Conservation (phyloP, 179 eudicot genomes). For the Silene vulgaris region DNA sequence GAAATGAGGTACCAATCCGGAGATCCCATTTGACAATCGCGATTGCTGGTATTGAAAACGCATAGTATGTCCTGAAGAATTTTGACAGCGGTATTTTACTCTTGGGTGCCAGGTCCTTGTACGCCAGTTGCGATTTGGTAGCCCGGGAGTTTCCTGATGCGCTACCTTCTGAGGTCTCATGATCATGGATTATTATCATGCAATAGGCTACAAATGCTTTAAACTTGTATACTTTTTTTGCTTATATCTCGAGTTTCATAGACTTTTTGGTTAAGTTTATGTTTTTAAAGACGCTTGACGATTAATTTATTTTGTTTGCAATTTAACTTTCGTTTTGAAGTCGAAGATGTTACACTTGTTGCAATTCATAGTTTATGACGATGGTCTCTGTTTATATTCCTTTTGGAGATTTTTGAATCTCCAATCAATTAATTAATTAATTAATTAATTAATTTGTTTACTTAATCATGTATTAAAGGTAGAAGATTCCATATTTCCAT, state of each 20-base stretch:
- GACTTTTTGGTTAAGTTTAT: no score
- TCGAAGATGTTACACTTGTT: no score
- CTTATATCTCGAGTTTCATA: no score
- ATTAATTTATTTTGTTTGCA: no score
- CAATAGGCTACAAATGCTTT: slow-evolving; percentile 8
- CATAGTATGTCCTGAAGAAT: background rate
- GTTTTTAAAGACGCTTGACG: no score
- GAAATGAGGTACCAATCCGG: background rate
- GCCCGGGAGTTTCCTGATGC: background rate
- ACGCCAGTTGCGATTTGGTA: slow-evolving; percentile 9
- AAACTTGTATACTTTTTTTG: slow-evolving; percentile 6
- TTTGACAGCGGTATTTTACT: background rate
- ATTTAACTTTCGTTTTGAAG: no score
- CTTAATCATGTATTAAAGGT: background rate
- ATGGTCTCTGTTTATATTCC: no score
- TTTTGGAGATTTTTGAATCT: no score
- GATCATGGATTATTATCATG: background rate
- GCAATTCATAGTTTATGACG: no score
- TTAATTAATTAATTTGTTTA: no score
- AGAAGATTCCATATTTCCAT: background rate
- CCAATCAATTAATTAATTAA: no score
- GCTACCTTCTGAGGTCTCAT: background rate
- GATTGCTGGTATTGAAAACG: background rate
- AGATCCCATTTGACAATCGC: background rate
- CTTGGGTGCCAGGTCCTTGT: background rate